These are phyloP conservation scores for Plantago coronopus DNA, from an alignment of 305 asterid species.

Conservation along the genomic window DNA sequence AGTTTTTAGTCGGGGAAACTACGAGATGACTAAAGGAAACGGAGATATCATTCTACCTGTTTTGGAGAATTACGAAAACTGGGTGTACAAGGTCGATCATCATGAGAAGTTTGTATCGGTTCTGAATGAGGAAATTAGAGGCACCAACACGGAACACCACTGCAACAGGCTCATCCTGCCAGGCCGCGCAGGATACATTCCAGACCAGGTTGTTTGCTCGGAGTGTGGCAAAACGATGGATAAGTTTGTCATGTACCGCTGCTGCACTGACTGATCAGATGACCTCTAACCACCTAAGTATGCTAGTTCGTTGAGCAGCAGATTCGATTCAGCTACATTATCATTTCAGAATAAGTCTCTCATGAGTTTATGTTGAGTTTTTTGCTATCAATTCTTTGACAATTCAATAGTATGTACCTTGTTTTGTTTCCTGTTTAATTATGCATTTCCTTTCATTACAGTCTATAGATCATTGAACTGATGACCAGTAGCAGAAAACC, in stretches of 20 bases:
- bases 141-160: slow-evolving; percentile 47
- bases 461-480: no score
- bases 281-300: no score
- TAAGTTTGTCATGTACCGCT: slow-evolving; percentile 76
- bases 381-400: no score
- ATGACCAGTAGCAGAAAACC: no score
- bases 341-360: no score
- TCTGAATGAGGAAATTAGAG: slow-evolving; percentile 38
- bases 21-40: slow-evolving; percentile 48
- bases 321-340: no score
- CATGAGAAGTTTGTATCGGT: slow-evolving; percentile 44
- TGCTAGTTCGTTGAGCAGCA: no score
- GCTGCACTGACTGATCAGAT: slow-evolving; percentile 56
- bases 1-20: slow-evolving; percentile 55
- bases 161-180: slow-evolving; percentile 68
- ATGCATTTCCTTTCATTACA: no score
- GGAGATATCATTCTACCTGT: slow-evolving; percentile 40
- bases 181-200: slow-evolving; percentile 51
- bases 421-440: no score
- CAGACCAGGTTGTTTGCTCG: slow-evolving; percentile 68
- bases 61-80: slow-evolving; percentile 31
- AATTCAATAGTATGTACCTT: no score
- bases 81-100: slow-evolving; percentile 46
- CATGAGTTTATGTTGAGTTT: no score
- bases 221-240: slow-evolving; percentile 83